These are phyloP conservation scores for Ophiocordyceps unilateralis DNA, from an alignment of 2,329 filamentous ascomycete genomes.

Conservation along the genomic window DNA sequence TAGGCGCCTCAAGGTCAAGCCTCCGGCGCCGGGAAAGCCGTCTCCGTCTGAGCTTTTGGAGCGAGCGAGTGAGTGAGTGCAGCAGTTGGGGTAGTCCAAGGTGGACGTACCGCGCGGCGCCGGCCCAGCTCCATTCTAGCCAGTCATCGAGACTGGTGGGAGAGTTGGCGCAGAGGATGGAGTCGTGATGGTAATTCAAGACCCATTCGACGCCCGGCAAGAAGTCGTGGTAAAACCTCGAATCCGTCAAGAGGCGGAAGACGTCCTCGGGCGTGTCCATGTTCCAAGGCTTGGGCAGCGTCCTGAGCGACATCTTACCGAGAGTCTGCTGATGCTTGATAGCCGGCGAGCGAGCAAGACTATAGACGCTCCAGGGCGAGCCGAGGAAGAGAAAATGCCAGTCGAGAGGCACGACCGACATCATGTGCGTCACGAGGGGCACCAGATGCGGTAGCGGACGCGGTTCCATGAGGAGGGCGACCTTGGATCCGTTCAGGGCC, in stretches of 20 bases:
- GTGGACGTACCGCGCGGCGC: constrained; percentile 25
- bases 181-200: constrained; percentile 36
- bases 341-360: constrained; percentile 25
- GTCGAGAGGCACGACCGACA: constrained; percentile 32
- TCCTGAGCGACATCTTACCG: constrained; percentile 33
- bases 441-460: constrained; percentile 29
- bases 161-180: constrained; percentile 37
- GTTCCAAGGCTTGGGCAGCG: constrained; percentile 28
- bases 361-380: constrained; percentile 26
- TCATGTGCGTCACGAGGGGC: constrained; percentile 33
- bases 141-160: constrained; percentile 32
- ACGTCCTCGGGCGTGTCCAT: constrained; percentile 30
- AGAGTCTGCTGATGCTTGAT: constrained; percentile 29
- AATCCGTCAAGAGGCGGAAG: constrained; percentile 29
- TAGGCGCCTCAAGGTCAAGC: constrained; percentile 34
- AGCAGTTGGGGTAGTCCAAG: too few species aligned
- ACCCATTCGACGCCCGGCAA: constrained; percentile 34
- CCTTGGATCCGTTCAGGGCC: constrained; percentile 27
- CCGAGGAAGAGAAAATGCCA: constrained; percentile 38
- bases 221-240: constrained; percentile 34
- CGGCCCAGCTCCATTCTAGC: constrained; percentile 36
- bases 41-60: constrained; percentile 18
- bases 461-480: constrained; percentile 34
- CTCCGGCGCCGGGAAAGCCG: constrained; percentile 33
- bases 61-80: not conserved